Evolutionary conservation across 73 alveolate genomes (phyloP).

Genomic region (Blepharisma japonicum): DNA sequence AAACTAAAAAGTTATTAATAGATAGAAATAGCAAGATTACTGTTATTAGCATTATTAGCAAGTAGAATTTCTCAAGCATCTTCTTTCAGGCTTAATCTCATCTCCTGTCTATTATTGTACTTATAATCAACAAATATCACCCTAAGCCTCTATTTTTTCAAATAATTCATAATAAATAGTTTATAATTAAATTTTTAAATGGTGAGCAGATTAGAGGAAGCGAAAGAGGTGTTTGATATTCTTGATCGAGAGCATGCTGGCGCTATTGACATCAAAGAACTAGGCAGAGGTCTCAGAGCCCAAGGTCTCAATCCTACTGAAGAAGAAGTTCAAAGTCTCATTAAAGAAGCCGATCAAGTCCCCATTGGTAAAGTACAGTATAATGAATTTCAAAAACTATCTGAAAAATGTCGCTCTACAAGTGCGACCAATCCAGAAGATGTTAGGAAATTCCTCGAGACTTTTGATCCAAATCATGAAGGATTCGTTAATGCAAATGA

Average conservation of each 20-base stretch:
- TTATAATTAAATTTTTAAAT: too few relatives aligned
- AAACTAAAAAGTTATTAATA: too few relatives aligned
- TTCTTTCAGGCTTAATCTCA: too few relatives aligned
- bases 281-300: slow-evolving; percentile 10
- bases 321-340: background rate
- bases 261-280: slow-evolving; percentile 15
- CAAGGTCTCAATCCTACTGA: slow-evolving; percentile 13
- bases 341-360: background rate
- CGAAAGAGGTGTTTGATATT: background rate
- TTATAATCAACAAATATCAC: too few relatives aligned
- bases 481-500: background rate
- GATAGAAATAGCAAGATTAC: too few relatives aligned
- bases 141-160: too few relatives aligned
- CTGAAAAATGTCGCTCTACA: background rate
- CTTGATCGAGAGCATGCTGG: background rate
- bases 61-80: too few relatives aligned
- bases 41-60: too few relatives aligned
- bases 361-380: background rate
- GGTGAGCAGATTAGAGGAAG: background rate
- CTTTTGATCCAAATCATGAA: background rate
- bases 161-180: too few relatives aligned
- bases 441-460: background rate
- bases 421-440: background rate
- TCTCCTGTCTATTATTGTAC: too few relatives aligned
- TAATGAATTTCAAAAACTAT: background rate